These are phyloP conservation scores for Chlorella sp. DNA, from an alignment of 139 green algal species.

Conservation along the genomic window DNA sequence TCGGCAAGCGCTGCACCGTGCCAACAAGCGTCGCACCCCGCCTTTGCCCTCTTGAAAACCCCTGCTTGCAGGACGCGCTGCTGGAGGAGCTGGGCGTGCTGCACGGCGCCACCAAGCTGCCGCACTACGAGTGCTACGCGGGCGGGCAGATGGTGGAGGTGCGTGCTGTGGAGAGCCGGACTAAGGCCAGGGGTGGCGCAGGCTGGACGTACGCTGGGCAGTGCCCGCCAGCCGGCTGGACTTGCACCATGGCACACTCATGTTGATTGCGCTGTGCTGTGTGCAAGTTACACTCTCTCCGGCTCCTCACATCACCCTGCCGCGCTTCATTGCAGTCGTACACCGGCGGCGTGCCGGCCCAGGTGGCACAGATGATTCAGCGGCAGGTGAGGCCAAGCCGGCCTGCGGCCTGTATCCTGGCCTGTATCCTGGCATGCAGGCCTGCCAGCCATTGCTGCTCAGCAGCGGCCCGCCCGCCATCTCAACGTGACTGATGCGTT, in stretches of 20 bases:
- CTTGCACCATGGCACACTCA: no score
- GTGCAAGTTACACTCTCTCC: background rate
- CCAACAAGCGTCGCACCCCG: no score
- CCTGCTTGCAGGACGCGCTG: background rate
- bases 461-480: no score
- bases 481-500: no score
- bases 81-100: background rate
- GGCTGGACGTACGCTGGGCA: no score
- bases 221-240: no score
- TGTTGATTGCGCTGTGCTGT: no score
- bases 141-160: conserved; percentile 6
- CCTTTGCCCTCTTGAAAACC: no score
- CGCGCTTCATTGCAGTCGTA: background rate
- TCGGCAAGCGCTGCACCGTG: no score
- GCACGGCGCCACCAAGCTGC: background rate
- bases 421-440: no score
- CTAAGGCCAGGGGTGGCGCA: background rate
- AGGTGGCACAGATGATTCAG: conserved; percentile 12
- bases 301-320: background rate
- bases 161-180: background rate
- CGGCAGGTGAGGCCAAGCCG: background rate
- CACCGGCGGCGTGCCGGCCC: background rate
- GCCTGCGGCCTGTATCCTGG: no score
- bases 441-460: no score
- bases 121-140: conserved; percentile 6